Evolutionary conservation across 192 early-diverging fungal species (phyloP).

Genomic region (Chytriomyces sp.): DNA sequence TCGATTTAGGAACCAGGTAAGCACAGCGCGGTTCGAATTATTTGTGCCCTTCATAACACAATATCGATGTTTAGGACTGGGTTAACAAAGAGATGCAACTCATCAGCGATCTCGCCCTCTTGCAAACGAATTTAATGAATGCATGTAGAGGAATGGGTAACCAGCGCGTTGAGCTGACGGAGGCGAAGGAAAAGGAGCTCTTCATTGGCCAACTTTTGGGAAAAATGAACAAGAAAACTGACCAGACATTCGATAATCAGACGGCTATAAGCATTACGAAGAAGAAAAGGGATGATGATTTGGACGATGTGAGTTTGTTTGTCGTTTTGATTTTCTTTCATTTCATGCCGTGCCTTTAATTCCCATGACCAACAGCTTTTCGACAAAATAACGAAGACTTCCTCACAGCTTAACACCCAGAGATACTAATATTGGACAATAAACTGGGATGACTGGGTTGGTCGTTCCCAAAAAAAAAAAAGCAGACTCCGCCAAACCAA

Average conservation of each 20-base stretch:
- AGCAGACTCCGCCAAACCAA: neutral
- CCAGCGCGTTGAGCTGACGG: constrained; percentile 17
- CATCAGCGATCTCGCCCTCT: constrained; percentile 28
- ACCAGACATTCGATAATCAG: constrained; percentile 10
- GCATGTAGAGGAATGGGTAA: constrained; percentile 10
- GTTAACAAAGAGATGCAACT: constrained; percentile 34
- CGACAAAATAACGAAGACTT: constrained; percentile 19
- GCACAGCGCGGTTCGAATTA: neutral
- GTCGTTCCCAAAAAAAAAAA: neutral
- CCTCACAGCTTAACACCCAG: constrained; percentile 9
- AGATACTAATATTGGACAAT: too few relatives aligned
- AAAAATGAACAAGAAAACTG: constrained; percentile 2
- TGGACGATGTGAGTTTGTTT: constrained; percentile 17
- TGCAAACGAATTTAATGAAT: constrained; percentile 21
- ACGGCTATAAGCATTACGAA: constrained; percentile 13
- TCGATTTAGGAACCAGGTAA: constrained; percentile 38
- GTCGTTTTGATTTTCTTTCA: neutral
- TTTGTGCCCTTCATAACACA: neutral
- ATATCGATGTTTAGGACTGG: too few relatives aligned
- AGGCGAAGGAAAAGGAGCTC: constrained; percentile 18
- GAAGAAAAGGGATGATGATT: constrained; percentile 26
- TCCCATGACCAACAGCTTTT: constrained; percentile 13
- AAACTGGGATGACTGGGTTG: too few relatives aligned
- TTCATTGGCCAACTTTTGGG: constrained; percentile 16
- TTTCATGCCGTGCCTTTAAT: too few relatives aligned